Base-by-base conservation (phyloP, 805 yeast species). In the Pichia insulana region DNA sequence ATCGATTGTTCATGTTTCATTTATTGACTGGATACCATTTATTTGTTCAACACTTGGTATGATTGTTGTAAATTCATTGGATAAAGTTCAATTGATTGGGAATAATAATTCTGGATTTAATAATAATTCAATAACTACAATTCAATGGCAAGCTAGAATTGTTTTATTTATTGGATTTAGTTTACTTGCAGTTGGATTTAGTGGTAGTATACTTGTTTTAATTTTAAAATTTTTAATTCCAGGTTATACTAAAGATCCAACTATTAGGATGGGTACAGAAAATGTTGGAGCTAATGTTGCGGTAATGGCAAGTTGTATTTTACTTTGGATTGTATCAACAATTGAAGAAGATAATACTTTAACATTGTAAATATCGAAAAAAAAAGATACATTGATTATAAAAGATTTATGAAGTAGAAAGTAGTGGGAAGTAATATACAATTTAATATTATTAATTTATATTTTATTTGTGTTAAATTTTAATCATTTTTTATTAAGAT, bases 291-390 rank as follows among this genome's bases (percentile, higher is more conserved):
- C 86, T 36, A 87, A 89, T 55, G 74, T 76, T 7, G 69, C 82
- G 47, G 76, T 90, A 30, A 83, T 90, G 87, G 65, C 86, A 53
- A 87, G 97, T 67, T 89, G 97, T 62, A 77, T 86, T 37, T 70
- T 81, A 8, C 67, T 92, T 54, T 92, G 98, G 98, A 68, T 90
- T 41, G 87, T 96, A 18, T 97, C 90, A 60, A 92, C 88, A 60
- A 80, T 88, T 45, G 97, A 92, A 61, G 97, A 92, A 57, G 97
- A 90, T 62, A 90, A 89, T 64, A 83, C 94, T 49, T 90, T 92
- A 60, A 83, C 95, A 36, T 45, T 62, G 30, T 62, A 51, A 20
- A 28, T 27, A 10, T 6, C 11, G 9, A 33, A 34, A 16, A 20
- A 20, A 33, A 30, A 40, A 22, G 26, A 34, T 33, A 39, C 30